Conservation (phyloP, 2,329 filamentous ascomycete species). For the Rhynchosporium secalis region DNA sequence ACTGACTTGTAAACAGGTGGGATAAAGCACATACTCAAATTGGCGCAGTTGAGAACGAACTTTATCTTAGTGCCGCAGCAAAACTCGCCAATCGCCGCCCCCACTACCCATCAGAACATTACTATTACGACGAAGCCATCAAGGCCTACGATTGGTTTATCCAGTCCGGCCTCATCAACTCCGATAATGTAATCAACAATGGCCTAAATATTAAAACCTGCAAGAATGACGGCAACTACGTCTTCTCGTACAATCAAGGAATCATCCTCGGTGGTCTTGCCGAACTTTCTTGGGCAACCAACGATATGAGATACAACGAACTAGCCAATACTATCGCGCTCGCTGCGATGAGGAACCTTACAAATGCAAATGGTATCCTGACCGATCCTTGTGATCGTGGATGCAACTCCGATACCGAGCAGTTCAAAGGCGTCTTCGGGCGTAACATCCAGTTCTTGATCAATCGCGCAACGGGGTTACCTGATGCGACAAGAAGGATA, state of each 20-base stretch:
- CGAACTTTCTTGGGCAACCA: conserved; percentile 56
- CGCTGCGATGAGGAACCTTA: conserved; percentile 50
- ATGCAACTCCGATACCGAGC: conserved; percentile 49
- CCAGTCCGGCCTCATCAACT: conserved; percentile 48
- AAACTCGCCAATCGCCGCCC: conserved; percentile 57
- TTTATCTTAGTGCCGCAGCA: conserved; percentile 55
- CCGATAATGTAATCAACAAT: conserved; percentile 53
- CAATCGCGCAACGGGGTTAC: conserved; percentile 30
- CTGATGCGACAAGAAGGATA: conserved; percentile 47
- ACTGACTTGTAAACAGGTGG: conserved; percentile 44
- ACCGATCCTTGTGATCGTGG: conserved; percentile 55
- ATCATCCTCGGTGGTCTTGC: conserved; percentile 59
- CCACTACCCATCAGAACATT: conserved; percentile 47
- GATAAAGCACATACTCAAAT: conserved; percentile 54
- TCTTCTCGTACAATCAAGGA: conserved; percentile 61
- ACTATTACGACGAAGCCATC: conserved; percentile 58
- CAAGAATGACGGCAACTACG: conserved; percentile 46
- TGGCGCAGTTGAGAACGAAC: conserved; percentile 57
- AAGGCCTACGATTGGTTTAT: conserved; percentile 54
- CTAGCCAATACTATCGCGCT: conserved; percentile 55
- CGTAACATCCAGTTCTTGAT: conserved; percentile 63
- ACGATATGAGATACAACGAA: conserved; percentile 41
- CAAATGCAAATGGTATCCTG: conserved; percentile 50
- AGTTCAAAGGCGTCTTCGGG: conserved; percentile 73
- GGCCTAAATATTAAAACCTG: conserved; percentile 50